These are phyloP conservation scores for Citrus sinensis DNA, from an alignment of 345 rosid species.

Conservation along the genomic window DNA sequence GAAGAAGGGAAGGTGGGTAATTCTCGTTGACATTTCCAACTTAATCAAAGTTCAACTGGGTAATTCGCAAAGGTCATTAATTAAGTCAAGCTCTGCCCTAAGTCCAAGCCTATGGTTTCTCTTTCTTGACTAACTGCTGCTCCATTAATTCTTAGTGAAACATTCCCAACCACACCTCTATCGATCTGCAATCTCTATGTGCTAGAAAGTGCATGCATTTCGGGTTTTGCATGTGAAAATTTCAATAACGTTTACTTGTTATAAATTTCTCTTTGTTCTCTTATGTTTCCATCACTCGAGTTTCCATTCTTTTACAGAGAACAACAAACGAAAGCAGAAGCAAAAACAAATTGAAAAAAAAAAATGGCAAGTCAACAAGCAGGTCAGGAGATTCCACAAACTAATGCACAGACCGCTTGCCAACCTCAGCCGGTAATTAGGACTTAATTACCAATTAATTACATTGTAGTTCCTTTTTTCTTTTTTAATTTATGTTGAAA, in stretches of 20 bases:
- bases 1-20: no score
- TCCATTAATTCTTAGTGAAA: neutral
- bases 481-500: no score
- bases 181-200: neutral
- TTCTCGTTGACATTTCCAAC: neutral
- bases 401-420: neutral
- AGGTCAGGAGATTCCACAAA: neutral
- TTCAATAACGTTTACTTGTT: neutral
- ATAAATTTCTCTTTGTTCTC: neutral
- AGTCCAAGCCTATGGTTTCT: neutral
- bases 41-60: neutral
- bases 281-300: no score
- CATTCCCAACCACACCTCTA: neutral
- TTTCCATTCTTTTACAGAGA: neutral
- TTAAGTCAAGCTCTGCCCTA: neutral
- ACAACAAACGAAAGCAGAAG: neutral
- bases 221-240: neutral
- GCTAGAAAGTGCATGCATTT: neutral
- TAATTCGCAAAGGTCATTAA: neutral
- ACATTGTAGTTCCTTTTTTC: no score
- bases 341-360: neutral
- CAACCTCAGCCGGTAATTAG: neutral
- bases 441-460: no score
- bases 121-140: neutral
- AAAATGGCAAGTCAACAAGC: constrained; percentile 10